phyloP scores from a whole-genome alignment of 31 red algal genomes.

The Asparagopsis taxiformis region DNA sequence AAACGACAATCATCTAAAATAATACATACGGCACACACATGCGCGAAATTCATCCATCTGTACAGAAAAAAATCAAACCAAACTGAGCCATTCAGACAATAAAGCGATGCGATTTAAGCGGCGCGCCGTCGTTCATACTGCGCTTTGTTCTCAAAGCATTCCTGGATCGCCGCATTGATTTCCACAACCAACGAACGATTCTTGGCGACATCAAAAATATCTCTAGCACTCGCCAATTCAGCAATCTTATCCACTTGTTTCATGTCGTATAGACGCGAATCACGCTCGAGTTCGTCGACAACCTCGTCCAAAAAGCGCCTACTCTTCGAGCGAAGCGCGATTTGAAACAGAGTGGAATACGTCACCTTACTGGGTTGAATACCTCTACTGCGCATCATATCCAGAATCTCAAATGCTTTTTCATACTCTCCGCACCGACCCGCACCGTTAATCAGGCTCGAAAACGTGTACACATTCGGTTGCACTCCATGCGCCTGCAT shows the following conservation, averaged over 20 bases:
- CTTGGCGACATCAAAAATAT: not conserved
- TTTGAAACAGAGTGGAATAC: slow-evolving; percentile 64
- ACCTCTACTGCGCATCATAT: slow-evolving; percentile 33
- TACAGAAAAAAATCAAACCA: too few species aligned
- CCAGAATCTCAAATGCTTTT: slow-evolving; percentile 36
- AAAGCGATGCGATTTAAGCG: too few species aligned
- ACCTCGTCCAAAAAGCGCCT: not conserved
- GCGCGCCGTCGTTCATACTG: too few species aligned
- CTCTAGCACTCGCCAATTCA: not conserved
- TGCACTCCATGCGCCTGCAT: slow-evolving; percentile 53
- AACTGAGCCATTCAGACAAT: too few species aligned
- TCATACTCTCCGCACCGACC: slow-evolving; percentile 33
- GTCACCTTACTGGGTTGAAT: slow-evolving; percentile 62
- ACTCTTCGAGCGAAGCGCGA: slow-evolving; percentile 8
- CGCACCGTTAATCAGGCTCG: slow-evolving; percentile 59
- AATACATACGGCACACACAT: too few species aligned
- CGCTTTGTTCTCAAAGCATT: slow-evolving; percentile 1
- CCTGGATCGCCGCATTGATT: slow-evolving; percentile 2
- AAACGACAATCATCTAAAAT: too few species aligned
- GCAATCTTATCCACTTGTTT: not conserved
- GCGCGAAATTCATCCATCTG: too few species aligned
- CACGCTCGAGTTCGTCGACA: slow-evolving; percentile 17
- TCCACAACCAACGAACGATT: not conserved
- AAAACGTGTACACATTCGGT: slow-evolving; percentile 81
- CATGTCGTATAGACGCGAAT: slow-evolving; percentile 1